These are phyloP conservation scores for Fusarium graminum DNA, from an alignment of 2,329 filamentous ascomycete genomes.

Conservation along the genomic window DNA sequence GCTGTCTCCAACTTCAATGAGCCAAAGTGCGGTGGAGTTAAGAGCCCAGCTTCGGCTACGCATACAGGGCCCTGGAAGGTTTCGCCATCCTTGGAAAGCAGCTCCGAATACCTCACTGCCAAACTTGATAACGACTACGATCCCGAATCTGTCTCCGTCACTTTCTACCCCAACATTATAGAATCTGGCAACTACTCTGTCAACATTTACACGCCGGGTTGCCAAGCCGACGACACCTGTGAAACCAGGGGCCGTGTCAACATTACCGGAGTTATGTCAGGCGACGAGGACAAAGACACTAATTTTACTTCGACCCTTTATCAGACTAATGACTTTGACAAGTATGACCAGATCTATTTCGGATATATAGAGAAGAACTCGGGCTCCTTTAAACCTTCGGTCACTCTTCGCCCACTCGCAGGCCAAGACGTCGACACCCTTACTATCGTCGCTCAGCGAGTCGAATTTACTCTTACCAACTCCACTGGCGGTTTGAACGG, in stretches of 20 bases:
- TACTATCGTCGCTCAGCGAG: slow-evolving; percentile 88
- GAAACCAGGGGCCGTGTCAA: slow-evolving; percentile 82
- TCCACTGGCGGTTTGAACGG: slow-evolving; percentile 88
- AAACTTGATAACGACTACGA: slow-evolving; percentile 69
- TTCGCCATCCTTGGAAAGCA: slow-evolving; percentile 75
- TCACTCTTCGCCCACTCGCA: slow-evolving; percentile 79
- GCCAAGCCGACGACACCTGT: slow-evolving; percentile 83
- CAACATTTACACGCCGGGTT: slow-evolving; percentile 93
- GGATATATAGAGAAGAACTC: slow-evolving; percentile 84
- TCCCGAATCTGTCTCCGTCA: slow-evolving; percentile 74
- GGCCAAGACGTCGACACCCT: slow-evolving; percentile 73
- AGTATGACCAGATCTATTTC: slow-evolving; percentile 93
- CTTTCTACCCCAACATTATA: slow-evolving; percentile 85
- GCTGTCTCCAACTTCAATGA: slow-evolving; percentile 91
- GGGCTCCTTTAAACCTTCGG: slow-evolving; percentile 79
- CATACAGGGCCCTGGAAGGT: slow-evolving; percentile 80
- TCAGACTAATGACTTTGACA: slow-evolving; percentile 96
- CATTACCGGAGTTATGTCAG: slow-evolving; percentile 78
- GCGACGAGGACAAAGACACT: slow-evolving; percentile 57
- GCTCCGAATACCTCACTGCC: slow-evolving; percentile 81
- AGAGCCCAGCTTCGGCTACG: slow-evolving; percentile 73
- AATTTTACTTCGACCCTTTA: slow-evolving; percentile 74
- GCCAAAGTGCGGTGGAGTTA: slow-evolving; percentile 78
- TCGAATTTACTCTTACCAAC: slow-evolving; percentile 80
- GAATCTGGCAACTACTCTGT: slow-evolving; percentile 94